Percentiles rank a stretch among this genome's conserved stretches.
Conservation (phyloP, 2,329 filamentous ascomycete species). For the Mariannaea elegans region DNA sequence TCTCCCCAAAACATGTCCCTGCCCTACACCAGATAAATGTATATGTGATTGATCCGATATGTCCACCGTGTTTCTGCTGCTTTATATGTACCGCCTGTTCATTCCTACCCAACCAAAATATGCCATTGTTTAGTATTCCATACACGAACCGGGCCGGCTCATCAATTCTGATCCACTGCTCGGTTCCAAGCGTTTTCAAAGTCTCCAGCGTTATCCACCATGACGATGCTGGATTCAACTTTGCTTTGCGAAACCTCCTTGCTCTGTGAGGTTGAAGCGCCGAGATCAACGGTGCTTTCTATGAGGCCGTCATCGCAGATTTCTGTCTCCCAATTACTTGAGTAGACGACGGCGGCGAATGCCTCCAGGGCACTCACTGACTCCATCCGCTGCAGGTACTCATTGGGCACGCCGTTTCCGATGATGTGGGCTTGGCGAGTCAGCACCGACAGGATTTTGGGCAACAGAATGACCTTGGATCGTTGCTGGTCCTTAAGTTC, state of each 20-base stretch:
- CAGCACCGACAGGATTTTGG: slow-evolving; percentile 88
- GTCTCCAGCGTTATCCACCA: slow-evolving; percentile 59
- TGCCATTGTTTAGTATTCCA: slow-evolving; percentile 21
- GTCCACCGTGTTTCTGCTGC: slow-evolving; percentile 15
- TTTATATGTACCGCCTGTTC: slow-evolving; percentile 8
- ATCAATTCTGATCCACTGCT: slow-evolving; percentile 53
- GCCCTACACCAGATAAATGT: slow-evolving; percentile 13
- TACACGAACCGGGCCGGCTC: slow-evolving; percentile 21
- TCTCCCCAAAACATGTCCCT: slow-evolving; percentile 24
- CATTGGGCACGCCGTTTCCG: slow-evolving; percentile 78
- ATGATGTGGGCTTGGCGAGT: slow-evolving; percentile 92
- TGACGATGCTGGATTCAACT: slow-evolving; percentile 61
- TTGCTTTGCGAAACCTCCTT: slow-evolving; percentile 30
- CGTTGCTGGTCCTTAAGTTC: slow-evolving; percentile 62
- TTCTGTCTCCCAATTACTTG: slow-evolving; percentile 80
- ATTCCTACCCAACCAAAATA: slow-evolving; percentile 3
- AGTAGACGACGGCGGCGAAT: slow-evolving; percentile 88
- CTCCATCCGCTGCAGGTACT: slow-evolving; percentile 80
- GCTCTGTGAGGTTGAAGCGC: slow-evolving; percentile 32
- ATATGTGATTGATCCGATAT: slow-evolving; percentile 27
- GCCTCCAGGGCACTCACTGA: slow-evolving; percentile 78
- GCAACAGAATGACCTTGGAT: slow-evolving; percentile 75
- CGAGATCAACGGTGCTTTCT: slow-evolving; percentile 49
- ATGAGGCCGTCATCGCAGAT: slow-evolving; percentile 60
- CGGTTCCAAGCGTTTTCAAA: slow-evolving; percentile 78